A percentile compares a stretch with the other conserved stretches of the same genome.
Conservation (phyloP, 768 basidiomycete species). For the Macrolepiota albuminosa region DNA sequence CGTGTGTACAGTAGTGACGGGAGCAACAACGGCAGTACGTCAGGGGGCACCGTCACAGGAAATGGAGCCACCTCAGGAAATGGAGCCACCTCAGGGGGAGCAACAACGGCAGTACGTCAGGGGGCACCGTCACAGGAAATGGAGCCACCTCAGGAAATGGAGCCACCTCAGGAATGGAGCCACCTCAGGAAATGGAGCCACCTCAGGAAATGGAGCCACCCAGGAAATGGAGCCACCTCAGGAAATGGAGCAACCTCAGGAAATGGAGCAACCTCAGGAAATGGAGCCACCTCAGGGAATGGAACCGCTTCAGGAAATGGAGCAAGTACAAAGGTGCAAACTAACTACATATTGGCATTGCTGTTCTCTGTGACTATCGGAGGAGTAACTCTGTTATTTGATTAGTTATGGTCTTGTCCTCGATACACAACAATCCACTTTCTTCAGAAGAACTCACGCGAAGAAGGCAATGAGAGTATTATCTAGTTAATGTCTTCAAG, state of each 20-base stretch:
- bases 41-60: background rate
- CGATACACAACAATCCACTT: background rate
- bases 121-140: too few relatives aligned
- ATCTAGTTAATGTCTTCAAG: too few relatives aligned
- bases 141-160: too few relatives aligned
- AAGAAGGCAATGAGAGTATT: background rate
- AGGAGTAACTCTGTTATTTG: slow-evolving; percentile 3
- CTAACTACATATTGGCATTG: background rate
- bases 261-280: too few relatives aligned
- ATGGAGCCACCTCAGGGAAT: too few relatives aligned
- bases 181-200: too few relatives aligned
- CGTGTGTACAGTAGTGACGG: slow-evolving; percentile 36
- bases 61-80: background rate
- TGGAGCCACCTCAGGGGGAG: too few relatives aligned
- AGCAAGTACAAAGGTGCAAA: background rate
- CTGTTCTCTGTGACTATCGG: background rate
- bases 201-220: too few relatives aligned
- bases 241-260: too few relatives aligned
- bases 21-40: background rate
- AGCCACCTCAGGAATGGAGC: too few relatives aligned
- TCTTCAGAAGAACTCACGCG: background rate
- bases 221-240: too few relatives aligned
- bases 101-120: too few relatives aligned
- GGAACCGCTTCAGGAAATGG: slow-evolving; percentile 18
- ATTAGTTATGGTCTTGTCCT: background rate